Conservation (phyloP, 2,329 filamentous ascomycete species). For the Arthroderma uncinatum region DNA sequence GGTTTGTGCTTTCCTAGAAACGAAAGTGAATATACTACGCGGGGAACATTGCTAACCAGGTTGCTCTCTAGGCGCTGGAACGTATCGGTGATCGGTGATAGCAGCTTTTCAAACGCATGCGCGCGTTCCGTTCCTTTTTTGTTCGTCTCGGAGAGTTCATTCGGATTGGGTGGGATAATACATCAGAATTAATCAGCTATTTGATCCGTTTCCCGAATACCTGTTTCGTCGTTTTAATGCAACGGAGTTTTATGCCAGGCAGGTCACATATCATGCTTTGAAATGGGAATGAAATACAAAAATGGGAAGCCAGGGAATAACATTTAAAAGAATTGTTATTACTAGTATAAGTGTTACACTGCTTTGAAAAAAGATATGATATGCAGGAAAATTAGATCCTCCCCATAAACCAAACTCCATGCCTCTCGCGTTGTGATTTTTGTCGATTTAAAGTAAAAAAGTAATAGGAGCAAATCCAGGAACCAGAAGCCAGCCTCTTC, state of each 20-base stretch:
- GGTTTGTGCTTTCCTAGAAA: constrained; percentile 28
- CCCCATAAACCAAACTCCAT: neutral
- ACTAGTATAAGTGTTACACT: constrained; percentile 2
- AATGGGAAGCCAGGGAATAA: neutral
- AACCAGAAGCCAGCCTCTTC: neutral
- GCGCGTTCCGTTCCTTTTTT: neutral
- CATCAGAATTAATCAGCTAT: constrained; percentile 1
- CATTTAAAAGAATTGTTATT: neutral
- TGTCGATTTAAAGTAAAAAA: neutral
- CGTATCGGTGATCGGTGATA: constrained; percentile 35
- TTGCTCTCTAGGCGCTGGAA: constrained; percentile 27
- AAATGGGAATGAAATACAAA: neutral
- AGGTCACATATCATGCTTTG: constrained; percentile 1
- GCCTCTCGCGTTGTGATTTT: neutral
- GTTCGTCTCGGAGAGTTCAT: neutral
- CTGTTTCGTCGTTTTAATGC: neutral
- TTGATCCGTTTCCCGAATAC: neutral
- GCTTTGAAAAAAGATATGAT: neutral
- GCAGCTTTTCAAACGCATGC: neutral
- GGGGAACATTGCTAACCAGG: neutral
- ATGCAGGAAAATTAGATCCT: neutral
- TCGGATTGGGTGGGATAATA: constrained; percentile 4
- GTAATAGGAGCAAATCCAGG: neutral
- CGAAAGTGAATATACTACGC: neutral
- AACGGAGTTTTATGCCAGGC: constrained; percentile 6